Conservation (phyloP, 768 basidiomycete species). For the Lepiota brunneoincarnata region DNA sequence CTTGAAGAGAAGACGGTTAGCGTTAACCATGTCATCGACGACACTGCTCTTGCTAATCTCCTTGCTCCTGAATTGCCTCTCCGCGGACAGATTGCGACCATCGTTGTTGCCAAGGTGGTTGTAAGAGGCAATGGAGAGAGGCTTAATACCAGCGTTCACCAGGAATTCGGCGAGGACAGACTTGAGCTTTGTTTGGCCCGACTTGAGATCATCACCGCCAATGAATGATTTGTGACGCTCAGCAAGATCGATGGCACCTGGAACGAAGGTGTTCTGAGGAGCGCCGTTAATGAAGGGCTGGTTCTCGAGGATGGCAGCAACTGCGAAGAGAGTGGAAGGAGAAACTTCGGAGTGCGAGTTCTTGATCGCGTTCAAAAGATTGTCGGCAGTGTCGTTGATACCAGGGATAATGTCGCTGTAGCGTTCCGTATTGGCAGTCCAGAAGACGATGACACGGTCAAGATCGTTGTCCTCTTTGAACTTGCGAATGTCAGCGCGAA, state of each 20-base stretch:
- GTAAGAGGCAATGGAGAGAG: slow-evolving; percentile 94
- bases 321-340: slow-evolving; percentile 93
- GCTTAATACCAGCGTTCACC: slow-evolving; percentile 98
- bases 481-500: slow-evolving; percentile 89
- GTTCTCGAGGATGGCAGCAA: slow-evolving; percentile 93
- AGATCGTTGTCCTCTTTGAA: slow-evolving; percentile 85
- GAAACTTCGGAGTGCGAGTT: slow-evolving; percentile 90
- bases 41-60: slow-evolving; percentile 97
- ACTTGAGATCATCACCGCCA: slow-evolving; percentile 97
- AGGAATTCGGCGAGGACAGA: slow-evolving; percentile 97
- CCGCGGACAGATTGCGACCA: slow-evolving; percentile 86
- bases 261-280: slow-evolving; percentile 98
- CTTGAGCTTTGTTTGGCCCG: slow-evolving; percentile 97
- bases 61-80: slow-evolving; percentile 95
- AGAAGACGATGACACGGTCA: slow-evolving; percentile 91
- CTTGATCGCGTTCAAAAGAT: slow-evolving; percentile 80
- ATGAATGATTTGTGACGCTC: slow-evolving; percentile 90
- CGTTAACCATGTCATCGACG: slow-evolving; percentile 96
- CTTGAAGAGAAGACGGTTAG: slow-evolving; percentile 89
- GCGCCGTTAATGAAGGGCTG: slow-evolving; percentile 97
- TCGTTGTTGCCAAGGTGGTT: slow-evolving; percentile 99
- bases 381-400: slow-evolving; percentile 92
- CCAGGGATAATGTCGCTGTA: slow-evolving; percentile 94
- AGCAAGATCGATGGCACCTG: slow-evolving; percentile 89
- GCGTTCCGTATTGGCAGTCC: slow-evolving; percentile 99